phyloP scores from a whole-genome alignment of 192 early-diverging fungal genomes.

The Coemansia sp. region DNA sequence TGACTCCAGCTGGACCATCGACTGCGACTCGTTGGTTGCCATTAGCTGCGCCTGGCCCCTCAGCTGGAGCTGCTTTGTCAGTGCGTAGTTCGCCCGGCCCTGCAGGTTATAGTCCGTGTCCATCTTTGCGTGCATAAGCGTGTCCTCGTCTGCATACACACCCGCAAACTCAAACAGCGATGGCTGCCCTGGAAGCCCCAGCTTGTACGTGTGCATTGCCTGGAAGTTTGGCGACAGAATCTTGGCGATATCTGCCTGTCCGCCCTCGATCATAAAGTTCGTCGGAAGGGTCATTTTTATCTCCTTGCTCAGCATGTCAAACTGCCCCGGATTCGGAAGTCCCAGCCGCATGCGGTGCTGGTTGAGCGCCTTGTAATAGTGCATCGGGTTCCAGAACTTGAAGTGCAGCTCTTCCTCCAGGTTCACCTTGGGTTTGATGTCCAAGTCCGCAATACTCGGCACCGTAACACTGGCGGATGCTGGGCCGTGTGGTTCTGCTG shows the following conservation, averaged over 20 bases:
- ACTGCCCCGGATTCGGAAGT: constrained; percentile 51
- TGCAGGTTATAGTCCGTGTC: constrained; percentile 89
- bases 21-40: constrained; percentile 69
- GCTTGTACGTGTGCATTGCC: constrained; percentile 86
- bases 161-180: constrained; percentile 91
- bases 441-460: constrained; percentile 28
- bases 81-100: constrained; percentile 79
- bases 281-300: constrained; percentile 72
- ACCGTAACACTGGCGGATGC: constrained; percentile 8
- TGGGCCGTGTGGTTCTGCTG: constrained; percentile 10
- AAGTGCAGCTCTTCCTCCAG: constrained; percentile 53
- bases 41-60: constrained; percentile 70
- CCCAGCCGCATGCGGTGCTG: constrained; percentile 49
- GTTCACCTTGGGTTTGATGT: constrained; percentile 26
- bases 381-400: constrained; percentile 55
- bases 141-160: constrained; percentile 77
- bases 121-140: constrained; percentile 89
- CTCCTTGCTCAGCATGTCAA: constrained; percentile 47
- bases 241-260: constrained; percentile 89
- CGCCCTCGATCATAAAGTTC: constrained; percentile 92
- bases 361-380: constrained; percentile 51
- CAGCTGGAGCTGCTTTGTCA: constrained; percentile 66
- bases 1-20: constrained; percentile 89
- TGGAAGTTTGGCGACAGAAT: constrained; percentile 94
- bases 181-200: constrained; percentile 78